Conservation (phyloP, 805 yeast genomes). For the Lipomyces japonicus region DNA sequence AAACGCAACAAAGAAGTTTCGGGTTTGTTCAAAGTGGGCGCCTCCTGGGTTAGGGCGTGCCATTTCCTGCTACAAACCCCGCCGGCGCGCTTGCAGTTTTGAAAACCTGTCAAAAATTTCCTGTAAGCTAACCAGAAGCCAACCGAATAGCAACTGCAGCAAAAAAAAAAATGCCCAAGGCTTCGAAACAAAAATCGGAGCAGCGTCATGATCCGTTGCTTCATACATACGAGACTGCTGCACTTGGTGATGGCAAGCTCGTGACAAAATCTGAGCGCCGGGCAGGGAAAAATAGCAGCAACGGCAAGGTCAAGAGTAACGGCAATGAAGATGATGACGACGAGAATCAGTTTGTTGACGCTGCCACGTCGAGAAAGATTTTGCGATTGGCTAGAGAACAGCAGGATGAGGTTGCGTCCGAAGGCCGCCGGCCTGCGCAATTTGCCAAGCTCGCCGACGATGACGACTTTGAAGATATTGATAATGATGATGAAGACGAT, state of each 20-base stretch:
- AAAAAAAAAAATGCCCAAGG: not conserved
- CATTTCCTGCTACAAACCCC: no score
- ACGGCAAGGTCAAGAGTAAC: not conserved
- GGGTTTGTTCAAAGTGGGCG: no score
- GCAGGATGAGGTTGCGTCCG: conserved; percentile 74
- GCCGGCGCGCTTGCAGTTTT: no score
- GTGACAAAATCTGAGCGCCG: not conserved
- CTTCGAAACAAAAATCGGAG: not conserved
- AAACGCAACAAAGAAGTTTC: no score
- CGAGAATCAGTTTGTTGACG: conserved; percentile 69
- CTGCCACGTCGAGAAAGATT: conserved; percentile 77
- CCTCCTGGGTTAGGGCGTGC: no score
- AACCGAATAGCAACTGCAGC: no score
- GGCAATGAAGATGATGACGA: conserved; percentile 39
- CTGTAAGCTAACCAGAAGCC: no score
- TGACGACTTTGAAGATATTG: conserved; percentile 54
- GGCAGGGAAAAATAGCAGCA: not conserved
- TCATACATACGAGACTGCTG: conserved; percentile 19
- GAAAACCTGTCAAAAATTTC: no score
- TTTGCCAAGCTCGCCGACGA: conserved; percentile 39
- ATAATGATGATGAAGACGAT: conserved; percentile 39
- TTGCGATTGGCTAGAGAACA: conserved; percentile 87
- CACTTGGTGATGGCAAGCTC: conserved; percentile 23
- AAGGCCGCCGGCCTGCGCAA: conserved; percentile 28
- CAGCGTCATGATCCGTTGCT: conserved; percentile 24